These are phyloP conservation scores for Xylariaceae sp. DNA, from an alignment of 2,329 filamentous ascomycete genomes.

Conservation along the genomic window DNA sequence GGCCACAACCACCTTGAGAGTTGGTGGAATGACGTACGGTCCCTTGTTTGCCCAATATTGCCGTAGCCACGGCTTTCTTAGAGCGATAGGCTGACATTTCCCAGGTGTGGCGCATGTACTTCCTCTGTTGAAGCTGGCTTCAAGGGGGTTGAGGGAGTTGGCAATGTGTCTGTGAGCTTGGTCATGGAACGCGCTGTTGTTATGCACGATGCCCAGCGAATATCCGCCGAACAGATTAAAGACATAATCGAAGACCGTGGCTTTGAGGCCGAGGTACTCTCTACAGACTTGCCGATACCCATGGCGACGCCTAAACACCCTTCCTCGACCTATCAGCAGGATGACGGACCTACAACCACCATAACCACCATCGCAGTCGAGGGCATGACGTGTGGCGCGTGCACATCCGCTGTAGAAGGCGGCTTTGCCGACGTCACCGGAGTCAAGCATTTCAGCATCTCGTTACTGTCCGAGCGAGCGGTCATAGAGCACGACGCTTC, in stretches of 20 bases:
- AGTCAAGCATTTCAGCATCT: conserved; percentile 73
- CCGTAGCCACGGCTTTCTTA: not conserved
- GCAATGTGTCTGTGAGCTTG: conserved; percentile 83
- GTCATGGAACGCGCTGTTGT: conserved; percentile 96
- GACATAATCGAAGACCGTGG: conserved; percentile 88
- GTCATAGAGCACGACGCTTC: conserved; percentile 72
- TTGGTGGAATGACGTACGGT: conserved; percentile 73
- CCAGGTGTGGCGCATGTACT: conserved; percentile 86
- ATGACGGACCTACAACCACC: conserved; percentile 40
- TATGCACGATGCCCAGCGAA: conserved; percentile 72
- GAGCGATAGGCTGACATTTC: conserved; percentile 33
- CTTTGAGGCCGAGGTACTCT: conserved; percentile 86
- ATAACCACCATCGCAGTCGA: conserved; percentile 73
- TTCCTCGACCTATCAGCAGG: conserved; percentile 31
- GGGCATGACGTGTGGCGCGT: conserved; percentile 89
- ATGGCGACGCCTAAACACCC: conserved; percentile 35
- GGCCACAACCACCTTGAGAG: conserved; percentile 84
- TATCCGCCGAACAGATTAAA: conserved; percentile 69
- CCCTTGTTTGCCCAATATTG: not conserved
- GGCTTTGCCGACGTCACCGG: conserved; percentile 71
- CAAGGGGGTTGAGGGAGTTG: conserved; percentile 72
- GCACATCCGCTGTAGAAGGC: conserved; percentile 77
- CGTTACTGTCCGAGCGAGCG: conserved; percentile 76
- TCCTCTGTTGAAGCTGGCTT: conserved; percentile 93
- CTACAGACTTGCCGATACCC: conserved; percentile 65